Evolutionary conservation across 495 filamentous ascomycete species (phyloP).

Genomic region (Tricharina praecox): DNA sequence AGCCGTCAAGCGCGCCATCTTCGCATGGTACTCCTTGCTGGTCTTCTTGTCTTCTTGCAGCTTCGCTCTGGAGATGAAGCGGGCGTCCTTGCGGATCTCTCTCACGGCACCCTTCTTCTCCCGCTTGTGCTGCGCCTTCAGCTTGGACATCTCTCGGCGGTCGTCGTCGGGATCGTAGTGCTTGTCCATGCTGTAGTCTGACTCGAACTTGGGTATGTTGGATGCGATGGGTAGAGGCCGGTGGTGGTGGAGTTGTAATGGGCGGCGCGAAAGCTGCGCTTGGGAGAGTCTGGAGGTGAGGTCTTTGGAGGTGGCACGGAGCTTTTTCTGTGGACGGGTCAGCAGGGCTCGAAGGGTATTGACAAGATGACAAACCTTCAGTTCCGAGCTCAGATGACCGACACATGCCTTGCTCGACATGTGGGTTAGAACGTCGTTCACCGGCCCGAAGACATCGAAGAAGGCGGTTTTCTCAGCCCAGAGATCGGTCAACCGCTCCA

Average conservation of each 20-base stretch:
- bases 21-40: conserved; percentile 81
- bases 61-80: conserved; percentile 77
- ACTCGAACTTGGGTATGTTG: conserved; percentile 90
- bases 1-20: conserved; percentile 77
- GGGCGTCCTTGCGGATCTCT: conserved; percentile 84
- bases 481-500: conserved; percentile 42
- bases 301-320: conserved; percentile 29
- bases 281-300: conserved; percentile 37
- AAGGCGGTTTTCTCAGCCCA: conserved; percentile 56
- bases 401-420: conserved; percentile 35
- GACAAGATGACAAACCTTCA: conserved; percentile 15
- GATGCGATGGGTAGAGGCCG: conserved; percentile 72
- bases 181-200: conserved; percentile 78
- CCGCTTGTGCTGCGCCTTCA: conserved; percentile 78
- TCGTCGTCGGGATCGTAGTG: conserved; percentile 91
- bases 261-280: conserved; percentile 47
- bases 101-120: conserved; percentile 90
- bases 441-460: conserved; percentile 51
- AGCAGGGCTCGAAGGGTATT: background rate
- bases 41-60: conserved; percentile 79
- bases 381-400: conserved; percentile 31
- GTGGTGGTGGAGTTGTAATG: conserved; percentile 79
- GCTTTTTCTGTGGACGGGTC: conserved; percentile 24
- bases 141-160: conserved; percentile 59
- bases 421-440: conserved; percentile 37